Evolutionary conservation across 148 eudicot genomes (phyloP), one percentile per base, ranked within the genome.

Genomic region (Nepenthes gracilis): DNA sequence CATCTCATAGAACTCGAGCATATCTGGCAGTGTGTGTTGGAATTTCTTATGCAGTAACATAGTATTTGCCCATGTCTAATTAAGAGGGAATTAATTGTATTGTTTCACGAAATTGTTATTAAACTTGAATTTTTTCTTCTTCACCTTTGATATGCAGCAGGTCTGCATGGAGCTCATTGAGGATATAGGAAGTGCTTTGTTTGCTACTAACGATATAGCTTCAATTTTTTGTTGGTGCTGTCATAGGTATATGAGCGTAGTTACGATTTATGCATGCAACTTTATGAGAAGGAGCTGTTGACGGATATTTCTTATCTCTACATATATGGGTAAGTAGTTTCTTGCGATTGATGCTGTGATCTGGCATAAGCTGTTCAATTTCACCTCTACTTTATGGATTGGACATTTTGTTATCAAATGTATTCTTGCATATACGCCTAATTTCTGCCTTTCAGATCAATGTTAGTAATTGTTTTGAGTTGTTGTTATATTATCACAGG

Each of bases 161-260:
- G 45, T 49, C 53, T 10, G 53, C 10, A 6, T 49, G 53, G 10
- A 49, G 8, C 8, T n/a, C n/a, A 5, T 49, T 49, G n/a, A 49
- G 2, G 10, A 10, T 5, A 12, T 49, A 5, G 6, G 6, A 49
- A 12, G 53, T 40, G 6, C 11, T 49, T 49, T 49, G 3, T 5
- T 11, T 5, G n/a, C 13, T 11, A 49, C 2, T 10, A n/a, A 6
- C 11, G 23, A 23, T 23, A 23, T 11, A 0, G 15, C 6, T 49
- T 49, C 1, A n/a, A 49, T 49, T 49, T 49, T 49, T 12, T 49
- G 15, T 5, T 11, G 0, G 53, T 62, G 36, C 14, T 55, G 35
- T 72, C 38, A 45, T 83, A 93, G 98, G 99, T 93, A 47, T 89
- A 89, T 74, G 60, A 82, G 73, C 84, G 95, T 64, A 89, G 99